Percentiles rank a stretch among this genome's conserved stretches.
Evolutionary conservation across 768 basidiomycete species (phyloP).

Genomic region (Lentinula lateritia): DNA sequence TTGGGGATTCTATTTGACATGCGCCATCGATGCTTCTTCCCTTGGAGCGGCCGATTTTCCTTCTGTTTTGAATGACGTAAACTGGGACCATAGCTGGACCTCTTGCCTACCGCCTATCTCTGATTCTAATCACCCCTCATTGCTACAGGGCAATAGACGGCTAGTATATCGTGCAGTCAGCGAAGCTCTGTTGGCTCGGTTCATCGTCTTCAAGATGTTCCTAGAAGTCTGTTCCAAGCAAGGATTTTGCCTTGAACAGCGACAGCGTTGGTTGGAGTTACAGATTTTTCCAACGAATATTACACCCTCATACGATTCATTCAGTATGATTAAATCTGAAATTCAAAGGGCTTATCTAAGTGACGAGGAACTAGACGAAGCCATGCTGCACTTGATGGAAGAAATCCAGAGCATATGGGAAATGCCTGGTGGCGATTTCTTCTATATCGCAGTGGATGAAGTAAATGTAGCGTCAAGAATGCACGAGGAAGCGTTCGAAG

Average conservation of each 20-base stretch:
- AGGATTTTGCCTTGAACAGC: not conserved
- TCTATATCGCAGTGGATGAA: conserved; percentile 6
- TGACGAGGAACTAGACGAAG: not conserved
- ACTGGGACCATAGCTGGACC: not conserved
- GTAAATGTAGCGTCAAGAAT: not conserved
- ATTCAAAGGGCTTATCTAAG: not conserved
- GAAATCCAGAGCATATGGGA: not conserved
- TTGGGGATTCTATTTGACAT: conserved; percentile 4
- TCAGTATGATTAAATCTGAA: not conserved
- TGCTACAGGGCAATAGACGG: not conserved
- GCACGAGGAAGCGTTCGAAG: not conserved
- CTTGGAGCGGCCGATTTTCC: not conserved
- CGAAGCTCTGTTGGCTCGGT: not conserved
- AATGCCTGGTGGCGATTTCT: not conserved
- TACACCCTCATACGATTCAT: not conserved
- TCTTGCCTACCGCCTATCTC: not conserved
- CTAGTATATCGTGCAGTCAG: not conserved
- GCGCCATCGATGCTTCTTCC: not conserved
- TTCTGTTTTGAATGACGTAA: not conserved
- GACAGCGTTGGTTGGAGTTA: not conserved
- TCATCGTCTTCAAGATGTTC: conserved; percentile 1
- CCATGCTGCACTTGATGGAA: not conserved
- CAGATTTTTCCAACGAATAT: not conserved
- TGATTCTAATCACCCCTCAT: not conserved
- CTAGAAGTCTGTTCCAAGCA: not conserved